Evolutionary conservation across 2,329 filamentous ascomycete genomes (phyloP).

Genomic region (Fusarium secorum): DNA sequence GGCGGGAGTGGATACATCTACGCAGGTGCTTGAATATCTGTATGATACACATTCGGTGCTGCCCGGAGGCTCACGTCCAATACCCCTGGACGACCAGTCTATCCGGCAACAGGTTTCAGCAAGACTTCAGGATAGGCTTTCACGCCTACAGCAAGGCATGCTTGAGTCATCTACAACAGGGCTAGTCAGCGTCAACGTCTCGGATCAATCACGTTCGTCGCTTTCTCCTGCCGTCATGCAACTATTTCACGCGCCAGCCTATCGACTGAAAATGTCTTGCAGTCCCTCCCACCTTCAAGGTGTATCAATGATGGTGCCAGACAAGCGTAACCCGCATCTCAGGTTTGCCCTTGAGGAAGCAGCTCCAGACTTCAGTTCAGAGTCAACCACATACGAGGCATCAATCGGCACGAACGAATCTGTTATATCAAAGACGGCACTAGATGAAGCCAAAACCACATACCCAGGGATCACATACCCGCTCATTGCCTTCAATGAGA

Average conservation of each 20-base stretch:
- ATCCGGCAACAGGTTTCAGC: not conserved
- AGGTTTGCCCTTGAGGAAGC: not conserved
- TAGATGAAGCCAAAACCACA: not conserved
- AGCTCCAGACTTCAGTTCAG: not conserved
- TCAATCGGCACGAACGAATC: not conserved
- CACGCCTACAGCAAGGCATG: not conserved
- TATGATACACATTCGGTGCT: constrained; percentile 9
- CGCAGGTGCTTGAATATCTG: constrained; percentile 16
- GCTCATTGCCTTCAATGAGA: constrained; percentile 1
- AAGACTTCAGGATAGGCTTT: not conserved
- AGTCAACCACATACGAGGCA: not conserved
- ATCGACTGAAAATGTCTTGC: constrained; percentile 2
- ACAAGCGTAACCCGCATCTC: not conserved
- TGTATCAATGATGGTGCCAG: not conserved
- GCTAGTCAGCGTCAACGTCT: constrained; percentile 10
- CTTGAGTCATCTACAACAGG: not conserved
- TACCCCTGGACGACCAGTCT: not conserved
- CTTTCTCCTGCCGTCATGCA: not conserved
- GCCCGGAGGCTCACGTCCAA: not conserved
- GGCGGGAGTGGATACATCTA: not conserved
- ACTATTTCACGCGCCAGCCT: constrained; percentile 9
- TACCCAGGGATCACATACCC: not conserved
- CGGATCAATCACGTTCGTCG: not conserved
- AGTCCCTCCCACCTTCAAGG: not conserved
- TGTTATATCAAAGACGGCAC: not conserved